These are phyloP conservation scores for Ichthyophthirius multifiliis DNA, from an alignment of 169 alveolate genomes.

Conservation along the genomic window DNA sequence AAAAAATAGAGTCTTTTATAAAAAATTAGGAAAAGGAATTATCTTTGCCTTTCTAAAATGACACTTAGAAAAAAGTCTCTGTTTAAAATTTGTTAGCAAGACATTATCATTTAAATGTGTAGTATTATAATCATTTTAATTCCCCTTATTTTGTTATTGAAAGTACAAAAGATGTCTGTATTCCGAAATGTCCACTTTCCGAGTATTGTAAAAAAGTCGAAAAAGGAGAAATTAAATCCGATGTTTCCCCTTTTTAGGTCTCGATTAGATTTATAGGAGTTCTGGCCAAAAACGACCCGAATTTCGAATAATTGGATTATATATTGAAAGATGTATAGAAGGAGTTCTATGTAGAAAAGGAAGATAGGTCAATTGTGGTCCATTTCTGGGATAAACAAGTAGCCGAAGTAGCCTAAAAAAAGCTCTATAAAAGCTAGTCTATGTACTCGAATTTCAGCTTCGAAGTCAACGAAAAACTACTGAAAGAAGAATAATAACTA, in stretches of 20 bases:
- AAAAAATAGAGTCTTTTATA: slow-evolving; percentile 42
- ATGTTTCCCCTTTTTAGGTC: not conserved
- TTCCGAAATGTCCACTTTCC: slow-evolving; percentile 59
- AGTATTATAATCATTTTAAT: slow-evolving; percentile 45
- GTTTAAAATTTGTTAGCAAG: slow-evolving; percentile 36
- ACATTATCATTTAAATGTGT: slow-evolving; percentile 64
- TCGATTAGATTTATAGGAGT: not conserved
- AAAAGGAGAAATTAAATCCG: slow-evolving; percentile 45
- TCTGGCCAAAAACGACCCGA: not conserved
- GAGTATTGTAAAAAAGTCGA: slow-evolving; percentile 54
- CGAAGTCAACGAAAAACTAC: not conserved
- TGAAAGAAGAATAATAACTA: not conserved
- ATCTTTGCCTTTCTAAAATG: slow-evolving; percentile 38
- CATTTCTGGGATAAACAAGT: not conserved
- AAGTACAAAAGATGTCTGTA: slow-evolving; percentile 46
- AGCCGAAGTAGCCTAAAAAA: not conserved
- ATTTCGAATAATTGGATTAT: not conserved
- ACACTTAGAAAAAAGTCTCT: slow-evolving; percentile 37
- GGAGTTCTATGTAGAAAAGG: slow-evolving; percentile 5
- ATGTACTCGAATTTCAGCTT: not conserved
- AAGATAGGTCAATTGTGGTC: not conserved
- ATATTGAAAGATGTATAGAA: not conserved
- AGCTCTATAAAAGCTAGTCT: not conserved
- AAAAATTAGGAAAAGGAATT: slow-evolving; percentile 13
- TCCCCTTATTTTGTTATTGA: slow-evolving; percentile 52